phyloP scores from a whole-genome alignment of 2,329 filamentous ascomycete genomes.

The Paecilomyces variotii region DNA sequence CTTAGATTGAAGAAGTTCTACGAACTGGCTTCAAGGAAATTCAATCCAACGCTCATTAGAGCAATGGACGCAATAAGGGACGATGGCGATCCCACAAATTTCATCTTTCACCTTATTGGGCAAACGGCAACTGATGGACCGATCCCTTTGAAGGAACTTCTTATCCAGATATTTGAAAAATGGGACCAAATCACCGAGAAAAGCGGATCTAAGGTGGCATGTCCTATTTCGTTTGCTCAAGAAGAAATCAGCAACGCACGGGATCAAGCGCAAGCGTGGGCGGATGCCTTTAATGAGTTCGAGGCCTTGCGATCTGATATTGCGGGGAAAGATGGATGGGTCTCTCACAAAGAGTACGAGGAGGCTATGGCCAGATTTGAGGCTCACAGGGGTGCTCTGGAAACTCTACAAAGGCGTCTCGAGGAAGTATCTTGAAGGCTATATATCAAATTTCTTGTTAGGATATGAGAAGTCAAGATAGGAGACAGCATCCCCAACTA shows the following conservation, averaged over 20 bases:
- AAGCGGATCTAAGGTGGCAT: conserved; percentile 5
- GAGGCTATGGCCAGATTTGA: conserved; percentile 11
- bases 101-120: conserved; percentile 14
- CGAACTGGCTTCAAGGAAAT: conserved; percentile 14
- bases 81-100: conserved; percentile 30
- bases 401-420: conserved; percentile 3
- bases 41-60: conserved; percentile 12
- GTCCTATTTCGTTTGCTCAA: conserved; percentile 13
- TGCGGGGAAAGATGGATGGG: conserved; percentile 18
- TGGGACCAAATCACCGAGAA: conserved; percentile 12
- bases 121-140: conserved; percentile 11
- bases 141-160: conserved; percentile 13
- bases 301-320: conserved; percentile 8
- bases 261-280: conserved; percentile 12
- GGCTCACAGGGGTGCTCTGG: conserved; percentile 4
- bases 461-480: too few species aligned
- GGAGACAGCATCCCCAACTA: too few species aligned
- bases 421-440: neutral
- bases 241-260: conserved; percentile 12
- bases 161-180: conserved; percentile 18
- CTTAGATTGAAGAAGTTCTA: conserved; percentile 16
- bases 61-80: conserved; percentile 32
- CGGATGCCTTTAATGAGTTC: conserved; percentile 13
- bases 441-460: too few species aligned
- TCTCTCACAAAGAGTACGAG: conserved; percentile 16